Evolutionary conservation across 2,329 filamentous ascomycete genomes (phyloP), one percentile per base, ranked within the genome.

Genomic region (Fusarium pseudonygamai): DNA sequence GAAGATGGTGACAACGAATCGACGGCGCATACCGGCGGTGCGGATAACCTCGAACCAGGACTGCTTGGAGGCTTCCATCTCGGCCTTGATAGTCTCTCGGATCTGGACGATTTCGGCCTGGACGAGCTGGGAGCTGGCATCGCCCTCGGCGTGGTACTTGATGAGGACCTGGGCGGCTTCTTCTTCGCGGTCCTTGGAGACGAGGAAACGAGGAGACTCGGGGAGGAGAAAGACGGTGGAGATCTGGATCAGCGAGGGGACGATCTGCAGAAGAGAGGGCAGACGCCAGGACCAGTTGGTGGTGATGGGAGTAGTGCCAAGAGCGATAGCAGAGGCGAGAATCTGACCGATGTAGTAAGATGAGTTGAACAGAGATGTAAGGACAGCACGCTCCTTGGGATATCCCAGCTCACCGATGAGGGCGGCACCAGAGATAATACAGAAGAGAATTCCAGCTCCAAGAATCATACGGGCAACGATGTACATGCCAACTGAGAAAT

Each of bases 81-180:
- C 88, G 2, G 88, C 75, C 36, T 84, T 83, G 74, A 91, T 87
- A 1, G 89, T 88, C 8, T 85, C 84, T 56, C 86, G 82, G 72
- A 92, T 92, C 78, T 92, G 88, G 2, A 85, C 85, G 75, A 91
- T 87, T 75, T 92, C 90, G 14, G 87, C 88, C 58, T 85, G 84
- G 32, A 91, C 88, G 18, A 90, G 84, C 18, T 85, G 80, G 1
- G 86, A 88, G 39, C 83, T 78, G 12, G 76, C 76, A 56, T 89
- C 83, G 6, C 86, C 88, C 73, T 89, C 88, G 24, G 87, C 87
- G 69, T 88, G 85, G 75, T 86, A 87, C 64, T 81, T 82, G 58
- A 78, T 66, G 16, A 82, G 76, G n/a, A 82, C 61, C 1, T 70
- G 75, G 5, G 77, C 74, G 2, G 81, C 81, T 43, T 83, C 80